Conservation (phyloP, 108 stramenopile species). For the Fistulifera solaris region DNA sequence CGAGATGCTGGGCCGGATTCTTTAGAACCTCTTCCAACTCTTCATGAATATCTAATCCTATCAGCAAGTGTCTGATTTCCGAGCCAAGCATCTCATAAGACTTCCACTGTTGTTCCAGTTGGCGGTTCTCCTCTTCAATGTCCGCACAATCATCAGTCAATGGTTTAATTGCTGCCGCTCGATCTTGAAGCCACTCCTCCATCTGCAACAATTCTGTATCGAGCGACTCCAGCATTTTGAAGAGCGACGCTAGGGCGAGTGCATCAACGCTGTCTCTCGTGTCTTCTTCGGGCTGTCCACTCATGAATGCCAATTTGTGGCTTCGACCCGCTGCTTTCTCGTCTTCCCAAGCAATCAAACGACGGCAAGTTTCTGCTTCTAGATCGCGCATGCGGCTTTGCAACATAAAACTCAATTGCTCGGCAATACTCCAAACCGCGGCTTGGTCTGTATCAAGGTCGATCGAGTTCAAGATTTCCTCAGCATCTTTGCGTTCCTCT, state of each 20-base stretch:
- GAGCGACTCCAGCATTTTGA: slow-evolving; percentile 60
- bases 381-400: slow-evolving; percentile 79
- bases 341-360: slow-evolving; percentile 88
- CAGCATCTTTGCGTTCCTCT: slow-evolving; percentile 73
- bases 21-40: slow-evolving; percentile 51
- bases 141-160: slow-evolving; percentile 81
- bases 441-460: slow-evolving; percentile 47
- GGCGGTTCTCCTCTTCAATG: slow-evolving; percentile 85
- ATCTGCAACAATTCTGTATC: slow-evolving; percentile 74
- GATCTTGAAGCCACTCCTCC: slow-evolving; percentile 79
- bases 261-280: slow-evolving; percentile 44
- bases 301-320: slow-evolving; percentile 3
- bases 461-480: slow-evolving; percentile 67
- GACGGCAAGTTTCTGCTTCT: slow-evolving; percentile 81
- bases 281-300: slow-evolving; percentile 8
- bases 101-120: slow-evolving; percentile 85
- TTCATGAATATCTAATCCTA: slow-evolving; percentile 54
- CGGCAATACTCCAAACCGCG: slow-evolving; percentile 56
- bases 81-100: slow-evolving; percentile 64
- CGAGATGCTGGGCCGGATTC: slow-evolving; percentile 69
- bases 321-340: slow-evolving; percentile 42
- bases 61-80: slow-evolving; percentile 64
- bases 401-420: slow-evolving; percentile 50
- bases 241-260: slow-evolving; percentile 58
- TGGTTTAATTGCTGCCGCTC: slow-evolving; percentile 77